Evolutionary conservation across 306 rosid genomes (phyloP), one percentile per base, ranked within the genome.

Genomic region (Begonia loranthoides): DNA sequence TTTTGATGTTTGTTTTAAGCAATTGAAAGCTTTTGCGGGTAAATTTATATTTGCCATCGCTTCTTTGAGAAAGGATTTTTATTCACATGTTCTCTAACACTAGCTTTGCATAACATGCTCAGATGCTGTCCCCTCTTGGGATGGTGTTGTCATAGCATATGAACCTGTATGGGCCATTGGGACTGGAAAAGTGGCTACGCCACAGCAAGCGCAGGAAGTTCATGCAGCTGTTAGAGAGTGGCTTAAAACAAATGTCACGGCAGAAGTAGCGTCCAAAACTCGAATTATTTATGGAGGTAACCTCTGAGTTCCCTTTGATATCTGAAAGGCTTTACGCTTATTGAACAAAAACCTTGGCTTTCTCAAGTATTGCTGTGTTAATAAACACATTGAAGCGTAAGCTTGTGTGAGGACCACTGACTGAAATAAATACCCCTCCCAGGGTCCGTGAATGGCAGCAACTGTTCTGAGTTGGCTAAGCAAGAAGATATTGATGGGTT

Each of bases 81-180:
- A 17, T 16, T 28, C 56, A 17, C 21, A 33, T 13, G 43, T 47
- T 61, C 51, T 45, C 4, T 64, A 46, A 69, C 45, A 49, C 49
- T 24, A 15, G 22, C 36, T 17, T 3, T 63, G 13, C 17, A 41
- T 49, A 22, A 66, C 62, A 19, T 70, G 33, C 64, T 62, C 88
- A 92, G 99, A 92, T 65, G 79, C 87, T 4, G 85, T 92, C 61
- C 88, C 93, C 41, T 76, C 93, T 71, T 92, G 99, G 99, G 99
- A 86, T 51, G 72, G 79, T 60, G 60, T 86, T 46, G 99, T 92
- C 55, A 75, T 92, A 61, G 99, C 99, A 9, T 92, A 92, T 66
- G 99, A 92, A 78, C 99, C 99, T 49, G 96, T 92, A 19, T 92
- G 99, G 99, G 99, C 99, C 62, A 92, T 92, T 71, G 99, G 99